Conservation (phyloP, 2,329 filamentous ascomycete species). For the Ophiostoma australiae region DNA sequence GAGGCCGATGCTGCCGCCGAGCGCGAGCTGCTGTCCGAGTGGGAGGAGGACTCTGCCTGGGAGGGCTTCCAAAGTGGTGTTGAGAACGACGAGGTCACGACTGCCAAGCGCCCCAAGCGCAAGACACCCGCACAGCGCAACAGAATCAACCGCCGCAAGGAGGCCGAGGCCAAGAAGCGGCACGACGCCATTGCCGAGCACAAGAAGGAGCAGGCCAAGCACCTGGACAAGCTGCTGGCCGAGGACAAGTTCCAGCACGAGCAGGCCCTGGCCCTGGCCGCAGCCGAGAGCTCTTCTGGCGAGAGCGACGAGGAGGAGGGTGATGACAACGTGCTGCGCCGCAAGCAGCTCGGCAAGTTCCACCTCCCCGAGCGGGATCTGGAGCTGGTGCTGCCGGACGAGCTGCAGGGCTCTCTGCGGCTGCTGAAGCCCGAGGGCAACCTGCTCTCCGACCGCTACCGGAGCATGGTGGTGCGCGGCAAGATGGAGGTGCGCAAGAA, state of each 20-base stretch:
- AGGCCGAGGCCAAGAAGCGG: constrained; percentile 70
- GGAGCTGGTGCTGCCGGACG: constrained; percentile 74
- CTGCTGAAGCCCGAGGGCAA: constrained; percentile 93
- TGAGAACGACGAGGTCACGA: constrained; percentile 50
- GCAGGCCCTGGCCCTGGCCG: constrained; percentile 41
- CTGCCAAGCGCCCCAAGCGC: constrained; percentile 70
- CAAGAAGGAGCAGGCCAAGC: constrained; percentile 64
- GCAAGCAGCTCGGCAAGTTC: constrained; percentile 67
- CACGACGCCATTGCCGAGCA: constrained; percentile 72
- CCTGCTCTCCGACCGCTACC: constrained; percentile 82
- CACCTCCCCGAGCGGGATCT: constrained; percentile 73
- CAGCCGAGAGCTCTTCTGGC: constrained; percentile 44
- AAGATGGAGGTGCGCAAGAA: constrained; percentile 80
- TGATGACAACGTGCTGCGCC: constrained; percentile 61
- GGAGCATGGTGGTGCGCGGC: constrained; percentile 80
- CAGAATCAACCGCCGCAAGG: constrained; percentile 81
- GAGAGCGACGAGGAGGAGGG: constrained; percentile 52
- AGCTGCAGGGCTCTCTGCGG: constrained; percentile 76
- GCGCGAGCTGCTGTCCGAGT: constrained; percentile 60
- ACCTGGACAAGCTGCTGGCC: constrained; percentile 68
- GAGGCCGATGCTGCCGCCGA: constrained; percentile 69
- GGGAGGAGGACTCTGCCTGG: constrained; percentile 88
- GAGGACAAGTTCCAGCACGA: constrained; percentile 58
- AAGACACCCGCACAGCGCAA: constrained; percentile 87
- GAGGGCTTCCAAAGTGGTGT: constrained; percentile 81